Conservation (phyloP, 1,139 yeast genomes). For the Trichomonascaceae sp. region DNA sequence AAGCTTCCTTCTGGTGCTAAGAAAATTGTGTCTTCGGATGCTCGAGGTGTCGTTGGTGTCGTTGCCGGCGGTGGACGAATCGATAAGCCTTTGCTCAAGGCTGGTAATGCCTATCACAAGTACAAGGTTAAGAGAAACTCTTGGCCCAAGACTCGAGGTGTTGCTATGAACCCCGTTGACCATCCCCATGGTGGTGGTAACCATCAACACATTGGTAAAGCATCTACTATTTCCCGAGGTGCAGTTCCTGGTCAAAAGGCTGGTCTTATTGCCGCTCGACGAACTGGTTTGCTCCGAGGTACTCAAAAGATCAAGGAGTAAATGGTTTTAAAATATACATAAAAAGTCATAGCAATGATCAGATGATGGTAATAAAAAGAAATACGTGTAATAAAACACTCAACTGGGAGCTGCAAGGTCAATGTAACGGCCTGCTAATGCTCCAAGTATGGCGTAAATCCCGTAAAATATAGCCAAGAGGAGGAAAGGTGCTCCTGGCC, state of each 20-base stretch:
- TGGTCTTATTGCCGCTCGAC: conserved; percentile 99
- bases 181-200: conserved; percentile 99
- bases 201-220: conserved; percentile 99
- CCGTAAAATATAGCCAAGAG: conserved; percentile 45
- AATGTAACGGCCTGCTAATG: neutral
- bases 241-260: conserved; percentile 99
- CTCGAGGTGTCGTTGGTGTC: conserved; percentile 99
- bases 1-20: conserved; percentile 99
- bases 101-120: conserved; percentile 99
- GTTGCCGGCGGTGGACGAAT: conserved; percentile 99
- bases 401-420: neutral
- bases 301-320: conserved; percentile 94
- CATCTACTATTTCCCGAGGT: conserved; percentile 99
- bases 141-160: conserved; percentile 99
- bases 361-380: neutral
- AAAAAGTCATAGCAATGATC: conserved; percentile 8
- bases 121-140: conserved; percentile 98
- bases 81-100: conserved; percentile 98
- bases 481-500: conserved; percentile 57
- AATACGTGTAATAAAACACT: neutral
- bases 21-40: conserved; percentile 90
- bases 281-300: conserved; percentile 99
- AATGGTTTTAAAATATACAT: conserved; percentile 16
- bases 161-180: conserved; percentile 99
- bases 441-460: neutral